Evolutionary conservation across 225 moss, liverwort and hornwort genomes (phyloP), one percentile per base, ranked within the genome.

Genomic region (Neckera pumila): DNA sequence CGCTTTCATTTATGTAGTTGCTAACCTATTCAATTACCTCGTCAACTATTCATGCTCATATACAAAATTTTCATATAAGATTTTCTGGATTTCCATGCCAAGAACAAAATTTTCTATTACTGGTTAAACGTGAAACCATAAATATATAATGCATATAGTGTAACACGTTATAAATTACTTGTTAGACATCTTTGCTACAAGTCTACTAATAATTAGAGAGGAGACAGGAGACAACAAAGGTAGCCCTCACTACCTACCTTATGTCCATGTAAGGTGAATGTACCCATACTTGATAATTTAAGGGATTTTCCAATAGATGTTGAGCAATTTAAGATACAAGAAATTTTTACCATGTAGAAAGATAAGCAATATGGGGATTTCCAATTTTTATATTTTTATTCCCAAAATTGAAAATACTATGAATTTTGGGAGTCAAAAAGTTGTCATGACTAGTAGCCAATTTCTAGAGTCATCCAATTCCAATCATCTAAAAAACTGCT

Each of bases 11-110:
- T 10, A 17, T 17, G 2, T 43, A 10, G 17, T 73, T 73, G 26
- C 0, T 17, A 0, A 73, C 0, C 3, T 45, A 73, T 28, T 30
- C 73, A 30, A 73, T 73, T 45, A 73, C 0, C 3, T 45, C 45
- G 17, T 30, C 73, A 30, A 73, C 45, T 45, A 28, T 0, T 45
- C 30, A 45, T 43, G 3, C 0, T 0, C 5, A 73, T 45, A 6
- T 30, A 9, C 3, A 16, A 45, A 30, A 72, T 10, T 27, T 73
- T 45, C 2, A 10, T 73, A 0, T 6, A 73, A 6, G 17, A 28
- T 17, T 28, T 5, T 45, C 0, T 17, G 1, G 11, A 2, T 0
- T 72, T 3, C 6, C 2, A 0, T 28, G 1, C 10, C 1, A 72
- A 0, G 5, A 72, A 14, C 0, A 0, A 72, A 72, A 72, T 9